These are phyloP conservation scores for Phialocephala subalpina DNA, from an alignment of 2,329 filamentous ascomycete species.

Conservation along the genomic window DNA sequence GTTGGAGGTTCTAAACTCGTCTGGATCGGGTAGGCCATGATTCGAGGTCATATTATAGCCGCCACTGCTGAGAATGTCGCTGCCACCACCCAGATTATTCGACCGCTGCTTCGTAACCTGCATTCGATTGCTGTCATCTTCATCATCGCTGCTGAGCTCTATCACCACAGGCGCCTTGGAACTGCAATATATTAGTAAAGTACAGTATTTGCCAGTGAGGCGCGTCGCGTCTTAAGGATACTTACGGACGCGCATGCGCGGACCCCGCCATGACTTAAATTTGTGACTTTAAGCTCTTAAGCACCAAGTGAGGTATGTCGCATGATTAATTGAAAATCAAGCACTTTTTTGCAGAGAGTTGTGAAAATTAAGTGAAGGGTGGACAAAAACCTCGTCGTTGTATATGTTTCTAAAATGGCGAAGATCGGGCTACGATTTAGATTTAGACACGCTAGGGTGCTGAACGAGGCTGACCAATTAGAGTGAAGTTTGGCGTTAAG, in stretches of 20 bases:
- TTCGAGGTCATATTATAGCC: neutral
- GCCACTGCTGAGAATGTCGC: neutral
- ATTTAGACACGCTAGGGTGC: neutral
- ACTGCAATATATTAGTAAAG: neutral
- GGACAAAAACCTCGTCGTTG: neutral
- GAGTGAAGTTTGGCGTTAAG: neutral
- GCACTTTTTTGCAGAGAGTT: neutral
- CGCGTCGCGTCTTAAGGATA: constrained; percentile 11
- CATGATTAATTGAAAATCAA: neutral
- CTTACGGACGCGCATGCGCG: constrained; percentile 9
- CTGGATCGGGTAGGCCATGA: neutral
- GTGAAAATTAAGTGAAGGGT: neutral
- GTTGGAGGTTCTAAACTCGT: neutral
- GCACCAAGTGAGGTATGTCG: neutral
- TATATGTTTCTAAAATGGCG: neutral
- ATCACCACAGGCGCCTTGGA: neutral
- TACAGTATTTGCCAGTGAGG: too few species aligned
- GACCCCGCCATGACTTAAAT: neutral
- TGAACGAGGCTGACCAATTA: constrained; percentile 5
- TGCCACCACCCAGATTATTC: neutral
- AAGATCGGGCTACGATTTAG: constrained; percentile 1
- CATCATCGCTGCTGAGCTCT: neutral
- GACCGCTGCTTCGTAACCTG: neutral
- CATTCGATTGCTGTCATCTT: neutral
- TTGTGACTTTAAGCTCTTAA: constrained; percentile 4